Conservation (phyloP, 805 yeast genomes). For the Metschnikowia shivogae region DNA sequence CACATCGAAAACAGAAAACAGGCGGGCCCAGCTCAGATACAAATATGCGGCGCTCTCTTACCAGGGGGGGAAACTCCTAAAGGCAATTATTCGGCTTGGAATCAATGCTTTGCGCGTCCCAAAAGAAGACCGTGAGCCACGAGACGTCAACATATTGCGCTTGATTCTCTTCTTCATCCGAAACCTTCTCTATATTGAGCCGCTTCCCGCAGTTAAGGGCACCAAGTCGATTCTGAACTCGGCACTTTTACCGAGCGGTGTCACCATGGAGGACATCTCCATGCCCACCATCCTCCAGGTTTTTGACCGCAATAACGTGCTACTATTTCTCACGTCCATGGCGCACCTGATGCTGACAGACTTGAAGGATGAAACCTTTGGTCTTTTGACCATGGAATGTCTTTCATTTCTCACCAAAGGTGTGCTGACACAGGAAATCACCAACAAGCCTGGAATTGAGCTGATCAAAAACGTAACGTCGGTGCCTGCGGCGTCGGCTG, state of each 20-base stretch:
- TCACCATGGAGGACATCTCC: slow-evolving; percentile 64
- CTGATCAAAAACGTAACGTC: slow-evolving; percentile 1
- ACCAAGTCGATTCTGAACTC: slow-evolving; percentile 32
- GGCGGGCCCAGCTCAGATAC: slow-evolving; percentile 53
- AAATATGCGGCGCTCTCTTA: slow-evolving; percentile 62
- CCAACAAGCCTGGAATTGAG: neutral
- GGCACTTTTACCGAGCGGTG: slow-evolving; percentile 52
- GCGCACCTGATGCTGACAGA: slow-evolving; percentile 61
- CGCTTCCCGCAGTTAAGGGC: slow-evolving; percentile 52
- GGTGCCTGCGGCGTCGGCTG: slow-evolving; percentile 22
- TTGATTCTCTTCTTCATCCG: slow-evolving; percentile 71
- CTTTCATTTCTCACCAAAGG: slow-evolving; percentile 61
- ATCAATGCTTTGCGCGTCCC: slow-evolving; percentile 53
- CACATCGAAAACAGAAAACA: slow-evolving; percentile 55
- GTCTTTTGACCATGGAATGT: slow-evolving; percentile 63
- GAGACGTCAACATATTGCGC: slow-evolving; percentile 70
- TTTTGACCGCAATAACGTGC: slow-evolving; percentile 67
- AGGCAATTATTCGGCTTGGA: slow-evolving; percentile 66
- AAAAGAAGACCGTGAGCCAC: slow-evolving; percentile 53
- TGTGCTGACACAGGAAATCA: slow-evolving; percentile 21
- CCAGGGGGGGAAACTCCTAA: slow-evolving; percentile 57
- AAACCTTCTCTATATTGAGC: slow-evolving; percentile 75
- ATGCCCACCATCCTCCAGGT: slow-evolving; percentile 52
- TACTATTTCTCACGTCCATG: slow-evolving; percentile 68
- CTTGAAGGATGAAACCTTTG: slow-evolving; percentile 58